Conservation (phyloP, 176 grass and related monocot genomes). For the Avena insularis region DNA sequence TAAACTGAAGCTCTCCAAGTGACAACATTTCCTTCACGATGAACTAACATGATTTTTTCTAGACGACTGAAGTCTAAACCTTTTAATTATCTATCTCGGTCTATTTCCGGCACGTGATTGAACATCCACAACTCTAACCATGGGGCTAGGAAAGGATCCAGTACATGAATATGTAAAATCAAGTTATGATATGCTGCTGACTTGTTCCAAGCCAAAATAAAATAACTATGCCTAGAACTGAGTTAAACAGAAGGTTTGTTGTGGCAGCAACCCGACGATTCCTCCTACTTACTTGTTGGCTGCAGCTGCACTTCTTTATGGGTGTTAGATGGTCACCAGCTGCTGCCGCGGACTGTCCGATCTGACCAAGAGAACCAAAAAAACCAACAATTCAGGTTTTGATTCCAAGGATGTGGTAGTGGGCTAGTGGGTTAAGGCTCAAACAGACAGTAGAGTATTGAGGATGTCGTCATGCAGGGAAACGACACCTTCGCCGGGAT, state of each 20-base stretch:
- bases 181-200: constrained; percentile 41
- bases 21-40: constrained; percentile 70
- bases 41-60: constrained; percentile 64
- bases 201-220: not conserved
- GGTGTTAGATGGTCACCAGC: too few species aligned
- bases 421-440: too few species aligned
- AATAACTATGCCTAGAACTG: not conserved
- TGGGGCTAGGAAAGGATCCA: constrained; percentile 76
- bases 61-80: constrained; percentile 66
- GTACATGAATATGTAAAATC: constrained; percentile 56
- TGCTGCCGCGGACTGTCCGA: too few species aligned
- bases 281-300: too few species aligned
- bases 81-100: constrained; percentile 63
- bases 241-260: not conserved
- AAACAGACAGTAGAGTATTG: too few species aligned
- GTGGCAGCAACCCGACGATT: not conserved
- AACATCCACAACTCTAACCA: constrained; percentile 77
- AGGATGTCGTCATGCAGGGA: too few species aligned
- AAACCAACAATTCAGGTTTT: too few species aligned
- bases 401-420: too few species aligned
- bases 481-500: too few species aligned
- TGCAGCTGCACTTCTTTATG: too few species aligned
- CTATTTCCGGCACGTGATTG: constrained; percentile 70
- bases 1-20: constrained; percentile 66
- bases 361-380: too few species aligned